Evolutionary conservation across 2,329 filamentous ascomycete genomes (phyloP).

Genomic region (Trichoderma semiorbis): DNA sequence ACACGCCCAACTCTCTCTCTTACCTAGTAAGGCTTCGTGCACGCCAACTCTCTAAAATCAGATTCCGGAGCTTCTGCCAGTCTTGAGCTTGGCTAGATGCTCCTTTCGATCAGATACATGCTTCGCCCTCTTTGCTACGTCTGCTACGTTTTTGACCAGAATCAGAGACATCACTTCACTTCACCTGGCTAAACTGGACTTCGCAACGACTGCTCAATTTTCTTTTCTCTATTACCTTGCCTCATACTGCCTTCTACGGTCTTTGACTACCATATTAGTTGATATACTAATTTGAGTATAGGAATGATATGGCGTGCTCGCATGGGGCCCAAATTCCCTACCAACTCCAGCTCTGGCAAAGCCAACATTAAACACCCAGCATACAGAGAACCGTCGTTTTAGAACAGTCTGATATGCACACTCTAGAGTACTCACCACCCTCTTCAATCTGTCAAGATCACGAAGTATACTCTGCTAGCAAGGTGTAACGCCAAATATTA

Average conservation of each 20-base stretch:
- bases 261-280: background rate
- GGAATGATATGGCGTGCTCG: background rate
- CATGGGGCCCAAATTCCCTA: background rate
- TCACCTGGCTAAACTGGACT: background rate
- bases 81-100: background rate
- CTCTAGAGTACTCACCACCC: background rate
- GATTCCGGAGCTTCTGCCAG: background rate
- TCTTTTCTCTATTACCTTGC: background rate
- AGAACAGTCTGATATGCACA: background rate
- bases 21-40: background rate
- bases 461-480: background rate
- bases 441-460: background rate
- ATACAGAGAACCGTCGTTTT: background rate
- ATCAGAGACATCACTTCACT: background rate
- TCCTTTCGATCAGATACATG: background rate
- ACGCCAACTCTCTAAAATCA: background rate
- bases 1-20: background rate
- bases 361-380: background rate
- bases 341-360: background rate
- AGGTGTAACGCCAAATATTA: background rate
- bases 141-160: background rate
- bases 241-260: background rate
- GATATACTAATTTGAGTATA: background rate
- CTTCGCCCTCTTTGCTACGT: background rate
- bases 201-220: background rate